phyloP scores from a whole-genome alignment of 2,329 filamentous ascomycete genomes.

The Elsinoe batatas region DNA sequence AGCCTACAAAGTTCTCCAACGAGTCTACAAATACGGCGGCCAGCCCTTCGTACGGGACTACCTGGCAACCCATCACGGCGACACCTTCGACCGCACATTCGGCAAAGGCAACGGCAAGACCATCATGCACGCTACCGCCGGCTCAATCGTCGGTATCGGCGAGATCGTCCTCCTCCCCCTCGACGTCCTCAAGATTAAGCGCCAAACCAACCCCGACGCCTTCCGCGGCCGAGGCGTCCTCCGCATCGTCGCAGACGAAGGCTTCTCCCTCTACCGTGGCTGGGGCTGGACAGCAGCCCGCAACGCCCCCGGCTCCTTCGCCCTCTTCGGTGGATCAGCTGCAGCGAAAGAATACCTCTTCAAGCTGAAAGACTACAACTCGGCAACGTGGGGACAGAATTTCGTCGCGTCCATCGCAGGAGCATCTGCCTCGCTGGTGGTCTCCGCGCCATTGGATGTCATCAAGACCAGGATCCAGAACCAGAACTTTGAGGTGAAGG shows the following conservation, averaged over 20 bases:
- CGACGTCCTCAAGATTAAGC: constrained; percentile 98
- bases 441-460: constrained; percentile 92
- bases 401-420: constrained; percentile 93
- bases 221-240: constrained; percentile 90
- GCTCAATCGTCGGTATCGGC: constrained; percentile 91
- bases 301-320: constrained; percentile 94
- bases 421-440: constrained; percentile 86
- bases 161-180: constrained; percentile 92
- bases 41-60: constrained; percentile 93
- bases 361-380: constrained; percentile 86
- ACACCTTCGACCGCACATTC: constrained; percentile 77
- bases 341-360: constrained; percentile 97
- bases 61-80: constrained; percentile 67
- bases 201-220: constrained; percentile 96
- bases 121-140: constrained; percentile 93
- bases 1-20: constrained; percentile 94
- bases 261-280: constrained; percentile 88
- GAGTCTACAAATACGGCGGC: constrained; percentile 97
- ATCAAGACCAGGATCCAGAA: constrained; percentile 99
- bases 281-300: constrained; percentile 96
- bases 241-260: constrained; percentile 84
- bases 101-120: constrained; percentile 97
- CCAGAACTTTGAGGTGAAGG: constrained; percentile 95
- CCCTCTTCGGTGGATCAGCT: constrained; percentile 94
- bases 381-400: constrained; percentile 88